These are phyloP conservation scores for Cladosporium cucumerinum DNA, from an alignment of 2,329 filamentous ascomycete species.

Conservation along the genomic window DNA sequence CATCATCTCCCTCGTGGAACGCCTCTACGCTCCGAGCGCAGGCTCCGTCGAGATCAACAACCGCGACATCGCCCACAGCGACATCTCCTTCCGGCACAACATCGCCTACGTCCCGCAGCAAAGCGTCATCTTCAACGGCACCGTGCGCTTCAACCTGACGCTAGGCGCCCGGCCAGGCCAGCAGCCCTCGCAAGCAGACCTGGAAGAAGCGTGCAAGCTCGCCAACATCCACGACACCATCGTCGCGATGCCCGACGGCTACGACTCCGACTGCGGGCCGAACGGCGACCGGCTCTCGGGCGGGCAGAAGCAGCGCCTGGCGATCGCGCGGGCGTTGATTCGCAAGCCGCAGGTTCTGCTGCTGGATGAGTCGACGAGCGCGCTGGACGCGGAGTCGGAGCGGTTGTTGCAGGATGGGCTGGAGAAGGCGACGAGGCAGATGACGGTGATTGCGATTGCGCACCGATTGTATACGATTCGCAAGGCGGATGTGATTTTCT, in stretches of 20 bases:
- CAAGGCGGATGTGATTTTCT: conserved; percentile 43
- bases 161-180: conserved; percentile 49
- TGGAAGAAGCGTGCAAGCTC: conserved; percentile 63
- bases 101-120: conserved; percentile 49
- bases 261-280: conserved; percentile 54
- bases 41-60: conserved; percentile 60
- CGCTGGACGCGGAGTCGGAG: conserved; percentile 43
- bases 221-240: conserved; percentile 71
- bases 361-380: conserved; percentile 43
- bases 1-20: conserved; percentile 39
- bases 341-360: conserved; percentile 41
- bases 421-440: conserved; percentile 32
- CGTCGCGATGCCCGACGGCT: conserved; percentile 59
- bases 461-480: conserved; percentile 43
- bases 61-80: conserved; percentile 36
- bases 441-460: conserved; percentile 45
- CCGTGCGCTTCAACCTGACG: conserved; percentile 40
- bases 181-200: conserved; percentile 57
- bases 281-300: conserved; percentile 42
- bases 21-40: conserved; percentile 59
- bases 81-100: conserved; percentile 39
- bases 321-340: conserved; percentile 44
- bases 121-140: conserved; percentile 47
- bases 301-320: conserved; percentile 42
- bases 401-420: conserved; percentile 40